These are phyloP conservation scores for Hypoxylon lienhwacheense DNA, from an alignment of 495 filamentous ascomycete genomes.

Conservation along the genomic window DNA sequence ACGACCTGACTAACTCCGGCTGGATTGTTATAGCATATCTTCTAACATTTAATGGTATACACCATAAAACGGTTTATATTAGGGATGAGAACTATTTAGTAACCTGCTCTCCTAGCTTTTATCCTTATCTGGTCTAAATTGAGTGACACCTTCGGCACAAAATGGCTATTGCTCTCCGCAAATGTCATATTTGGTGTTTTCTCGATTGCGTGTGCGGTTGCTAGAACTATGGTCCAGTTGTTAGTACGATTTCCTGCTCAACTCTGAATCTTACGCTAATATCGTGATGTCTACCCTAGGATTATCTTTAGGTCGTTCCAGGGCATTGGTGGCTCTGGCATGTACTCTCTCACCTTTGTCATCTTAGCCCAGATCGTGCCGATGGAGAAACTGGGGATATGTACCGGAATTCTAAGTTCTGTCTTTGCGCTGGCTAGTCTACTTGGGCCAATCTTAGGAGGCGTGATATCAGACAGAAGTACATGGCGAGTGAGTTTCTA, in stretches of 20 bases:
- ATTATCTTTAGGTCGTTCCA: slow-evolving; percentile 59
- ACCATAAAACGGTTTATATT: neutral
- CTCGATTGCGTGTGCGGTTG: slow-evolving; percentile 55
- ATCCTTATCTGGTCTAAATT: slow-evolving; percentile 56
- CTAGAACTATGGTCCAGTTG: slow-evolving; percentile 51
- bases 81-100: neutral
- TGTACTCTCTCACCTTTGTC: slow-evolving; percentile 54
- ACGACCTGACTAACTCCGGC: slow-evolving; percentile 50
- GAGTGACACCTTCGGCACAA: slow-evolving; percentile 58
- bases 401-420: slow-evolving; percentile 50
- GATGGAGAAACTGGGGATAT: slow-evolving; percentile 46
- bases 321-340: slow-evolving; percentile 57
- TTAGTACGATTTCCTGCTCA: too few relatives aligned
- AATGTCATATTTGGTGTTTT: slow-evolving; percentile 54
- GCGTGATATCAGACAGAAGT: slow-evolving; percentile 40
- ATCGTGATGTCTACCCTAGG: slow-evolving; percentile 42
- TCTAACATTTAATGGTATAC: slow-evolving; percentile 58
- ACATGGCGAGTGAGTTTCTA: too few relatives aligned
- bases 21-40: slow-evolving; percentile 63
- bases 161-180: slow-evolving; percentile 45
- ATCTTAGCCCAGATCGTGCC: slow-evolving; percentile 54
- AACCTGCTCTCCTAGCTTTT: slow-evolving; percentile 39
- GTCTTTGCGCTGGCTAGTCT: slow-evolving; percentile 50
- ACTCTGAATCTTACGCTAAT: too few relatives aligned
- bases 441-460: slow-evolving; percentile 50